Evolutionary conservation across 192 early-diverging fungal species (phyloP).

Genomic region (Backusella circina): DNA sequence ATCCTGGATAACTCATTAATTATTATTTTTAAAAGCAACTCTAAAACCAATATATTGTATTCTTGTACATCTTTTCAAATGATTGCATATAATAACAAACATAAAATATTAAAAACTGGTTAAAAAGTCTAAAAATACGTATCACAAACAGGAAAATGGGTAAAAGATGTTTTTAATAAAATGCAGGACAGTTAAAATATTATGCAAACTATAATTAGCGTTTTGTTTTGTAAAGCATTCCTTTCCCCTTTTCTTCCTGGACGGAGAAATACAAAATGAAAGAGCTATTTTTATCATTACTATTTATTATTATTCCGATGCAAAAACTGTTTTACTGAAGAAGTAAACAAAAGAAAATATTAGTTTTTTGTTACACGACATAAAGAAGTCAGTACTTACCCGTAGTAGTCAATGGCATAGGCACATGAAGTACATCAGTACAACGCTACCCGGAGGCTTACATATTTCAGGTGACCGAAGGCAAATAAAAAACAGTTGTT

Average conservation of each 20-base stretch:
- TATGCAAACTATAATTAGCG: not conserved
- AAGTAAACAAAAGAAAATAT: not conserved
- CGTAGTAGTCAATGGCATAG: too few relatives aligned
- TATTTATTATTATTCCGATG: not conserved
- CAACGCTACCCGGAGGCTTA: too few relatives aligned
- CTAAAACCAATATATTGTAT: too few relatives aligned
- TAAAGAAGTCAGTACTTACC: too few relatives aligned
- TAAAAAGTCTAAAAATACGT: not conserved
- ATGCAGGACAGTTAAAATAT: not conserved
- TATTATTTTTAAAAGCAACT: too few relatives aligned
- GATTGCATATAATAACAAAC: too few relatives aligned
- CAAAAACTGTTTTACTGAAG: not conserved
- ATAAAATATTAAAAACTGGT: too few relatives aligned
- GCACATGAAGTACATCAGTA: too few relatives aligned
- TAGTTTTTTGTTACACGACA: too few relatives aligned
- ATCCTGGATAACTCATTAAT: not conserved
- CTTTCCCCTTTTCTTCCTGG: not conserved
- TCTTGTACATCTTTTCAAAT: too few relatives aligned
- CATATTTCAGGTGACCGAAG: too few relatives aligned
- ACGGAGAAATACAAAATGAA: not conserved
- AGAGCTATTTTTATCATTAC: not conserved
- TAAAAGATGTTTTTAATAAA: not conserved
- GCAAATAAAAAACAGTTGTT: too few relatives aligned
- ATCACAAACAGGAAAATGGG: not conserved
- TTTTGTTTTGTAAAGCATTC: not conserved